Conservation (phyloP, 2,329 filamentous ascomycete genomes). For the Sclerotinia borealis region DNA sequence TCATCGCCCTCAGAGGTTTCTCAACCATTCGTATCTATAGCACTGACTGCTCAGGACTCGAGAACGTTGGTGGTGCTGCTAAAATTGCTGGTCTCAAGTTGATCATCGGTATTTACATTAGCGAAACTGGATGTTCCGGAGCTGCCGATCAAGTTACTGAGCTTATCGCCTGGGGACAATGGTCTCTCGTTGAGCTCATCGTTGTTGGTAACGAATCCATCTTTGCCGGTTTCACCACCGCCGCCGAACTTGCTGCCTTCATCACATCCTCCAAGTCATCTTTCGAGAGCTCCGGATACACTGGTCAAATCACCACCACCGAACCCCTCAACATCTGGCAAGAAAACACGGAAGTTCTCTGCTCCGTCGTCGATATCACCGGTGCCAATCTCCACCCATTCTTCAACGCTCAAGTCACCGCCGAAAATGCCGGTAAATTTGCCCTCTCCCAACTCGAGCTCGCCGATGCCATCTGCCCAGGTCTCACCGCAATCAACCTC, state of each 20-base stretch:
- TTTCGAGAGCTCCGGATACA: slow-evolving; percentile 62
- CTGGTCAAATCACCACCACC: slow-evolving; percentile 71
- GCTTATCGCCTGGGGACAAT: slow-evolving; percentile 67
- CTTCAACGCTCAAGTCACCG: slow-evolving; percentile 70
- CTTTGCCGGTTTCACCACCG: slow-evolving; percentile 64
- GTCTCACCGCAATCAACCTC: slow-evolving; percentile 70
- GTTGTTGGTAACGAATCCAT: slow-evolving; percentile 90
- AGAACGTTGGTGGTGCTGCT: slow-evolving; percentile 66
- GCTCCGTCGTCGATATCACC: slow-evolving; percentile 68
- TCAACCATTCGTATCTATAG: slow-evolving; percentile 75
- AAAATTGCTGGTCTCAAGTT: slow-evolving; percentile 63
- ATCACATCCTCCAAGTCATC: slow-evolving; percentile 59
- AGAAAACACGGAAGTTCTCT: slow-evolving; percentile 55
- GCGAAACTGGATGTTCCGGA: slow-evolving; percentile 50
- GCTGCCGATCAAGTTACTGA: slow-evolving; percentile 63
- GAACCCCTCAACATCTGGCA: slow-evolving; percentile 79
- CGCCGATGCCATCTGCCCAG: slow-evolving; percentile 63
- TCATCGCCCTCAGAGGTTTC: slow-evolving; percentile 63
- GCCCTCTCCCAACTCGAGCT: slow-evolving; percentile 66
- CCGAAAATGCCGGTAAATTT: slow-evolving; percentile 67
- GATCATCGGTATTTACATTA: slow-evolving; percentile 85
- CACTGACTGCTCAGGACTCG: slow-evolving; percentile 80
- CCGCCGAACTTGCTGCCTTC: slow-evolving; percentile 60
- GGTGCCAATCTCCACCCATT: slow-evolving; percentile 88
- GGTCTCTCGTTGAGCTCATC: slow-evolving; percentile 69